Percentiles rank a stretch among this genome's conserved stretches.
These are phyloP conservation scores for Auriscalpium orientale DNA, from an alignment of 768 basidiomycete genomes.

Conservation along the genomic window DNA sequence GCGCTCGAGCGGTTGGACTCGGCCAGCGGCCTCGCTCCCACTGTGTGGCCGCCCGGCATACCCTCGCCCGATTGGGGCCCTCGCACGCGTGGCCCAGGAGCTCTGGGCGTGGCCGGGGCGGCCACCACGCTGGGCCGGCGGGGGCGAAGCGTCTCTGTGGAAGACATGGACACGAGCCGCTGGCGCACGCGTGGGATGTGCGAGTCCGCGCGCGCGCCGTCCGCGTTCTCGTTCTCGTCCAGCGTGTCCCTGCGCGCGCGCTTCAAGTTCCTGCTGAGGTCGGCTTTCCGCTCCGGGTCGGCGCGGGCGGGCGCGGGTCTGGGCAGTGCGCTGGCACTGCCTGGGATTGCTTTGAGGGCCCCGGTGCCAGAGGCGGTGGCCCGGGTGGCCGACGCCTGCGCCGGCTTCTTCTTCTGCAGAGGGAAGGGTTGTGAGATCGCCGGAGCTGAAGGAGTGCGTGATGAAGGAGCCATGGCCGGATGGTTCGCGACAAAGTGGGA, in stretches of 20 bases:
- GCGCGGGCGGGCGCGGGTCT: background rate
- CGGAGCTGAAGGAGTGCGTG: background rate
- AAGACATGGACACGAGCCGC: slow-evolving; percentile 13
- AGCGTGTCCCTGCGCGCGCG: slow-evolving; percentile 12
- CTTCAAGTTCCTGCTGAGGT: slow-evolving; percentile 6
- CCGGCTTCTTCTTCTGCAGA: slow-evolving; percentile 6
- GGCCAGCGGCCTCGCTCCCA: slow-evolving; percentile 9
- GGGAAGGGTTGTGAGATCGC: slow-evolving; percentile 12
- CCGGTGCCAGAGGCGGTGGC: slow-evolving; percentile 3
- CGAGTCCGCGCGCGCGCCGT: slow-evolving; percentile 4
- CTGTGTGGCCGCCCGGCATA: background rate
- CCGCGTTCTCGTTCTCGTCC: slow-evolving; percentile 10
- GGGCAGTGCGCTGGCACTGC: background rate
- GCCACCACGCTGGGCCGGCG: background rate
- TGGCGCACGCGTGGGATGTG: slow-evolving; percentile 10
- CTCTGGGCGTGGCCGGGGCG: background rate
- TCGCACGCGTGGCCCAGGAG: background rate
- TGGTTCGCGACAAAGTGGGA: background rate
- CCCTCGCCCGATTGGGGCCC: background rate
- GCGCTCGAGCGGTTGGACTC: slow-evolving; percentile 5
- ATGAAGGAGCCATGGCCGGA: slow-evolving; percentile 8
- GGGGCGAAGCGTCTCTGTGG: slow-evolving; percentile 14
- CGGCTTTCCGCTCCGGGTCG: background rate
- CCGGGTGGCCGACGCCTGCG: slow-evolving; percentile 4
- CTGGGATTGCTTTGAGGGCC: background rate